phyloP scores from a whole-genome alignment of 75 land plant species.

The Gnetum montanum region DNA sequence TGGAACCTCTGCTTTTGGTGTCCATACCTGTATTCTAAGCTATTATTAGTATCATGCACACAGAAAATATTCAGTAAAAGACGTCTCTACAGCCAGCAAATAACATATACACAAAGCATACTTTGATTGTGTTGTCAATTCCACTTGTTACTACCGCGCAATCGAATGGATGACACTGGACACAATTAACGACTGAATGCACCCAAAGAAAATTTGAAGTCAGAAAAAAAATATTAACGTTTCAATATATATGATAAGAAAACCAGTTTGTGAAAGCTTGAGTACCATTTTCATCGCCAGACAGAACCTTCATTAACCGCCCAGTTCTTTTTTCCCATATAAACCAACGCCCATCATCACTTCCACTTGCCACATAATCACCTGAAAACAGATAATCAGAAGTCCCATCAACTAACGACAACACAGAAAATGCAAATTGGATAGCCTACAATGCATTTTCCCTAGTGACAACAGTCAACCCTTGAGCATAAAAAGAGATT shows the following conservation, averaged over 20 bases:
- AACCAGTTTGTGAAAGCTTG: not conserved
- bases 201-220: conserved; percentile 7
- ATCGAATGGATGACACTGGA: conserved; percentile 95
- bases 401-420: not conserved
- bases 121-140: conserved; percentile 95
- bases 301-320: conserved; percentile 76
- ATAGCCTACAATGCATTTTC: not conserved
- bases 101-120: conserved; percentile 6
- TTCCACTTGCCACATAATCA: conserved; percentile 91
- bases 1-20: conserved; percentile 65
- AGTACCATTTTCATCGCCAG: conserved; percentile 89
- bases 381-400: no score
- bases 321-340: conserved; percentile 97
- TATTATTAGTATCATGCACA: not conserved
- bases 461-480: no score
- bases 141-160: conserved; percentile 94
- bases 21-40: conserved; percentile 62
- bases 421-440: not conserved
- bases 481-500: not conserved
- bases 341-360: conserved; percentile 99
- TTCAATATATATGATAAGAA: not conserved
- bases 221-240: not conserved
- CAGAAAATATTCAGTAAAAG: not conserved
- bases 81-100: not conserved
- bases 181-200: conserved; percentile 87